These are phyloP conservation scores for Populus trichocarpa DNA, from an alignment of 441 rosid genomes.

Conservation along the genomic window DNA sequence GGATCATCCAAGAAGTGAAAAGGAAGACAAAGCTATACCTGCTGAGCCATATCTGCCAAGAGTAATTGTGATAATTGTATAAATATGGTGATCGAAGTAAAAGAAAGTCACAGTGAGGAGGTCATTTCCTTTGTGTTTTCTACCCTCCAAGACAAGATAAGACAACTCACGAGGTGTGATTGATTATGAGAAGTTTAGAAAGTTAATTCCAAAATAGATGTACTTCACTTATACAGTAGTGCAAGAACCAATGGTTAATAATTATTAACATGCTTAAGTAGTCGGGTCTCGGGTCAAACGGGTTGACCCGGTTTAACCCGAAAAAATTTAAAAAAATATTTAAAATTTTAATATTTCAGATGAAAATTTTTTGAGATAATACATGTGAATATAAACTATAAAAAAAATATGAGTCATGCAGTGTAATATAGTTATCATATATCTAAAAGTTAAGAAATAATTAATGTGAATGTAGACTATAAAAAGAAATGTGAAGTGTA, in stretches of 20 bases:
- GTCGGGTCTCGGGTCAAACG: rapidly evolving
- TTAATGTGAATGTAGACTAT: rapidly evolving
- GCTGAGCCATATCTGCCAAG: conserved; percentile 37
- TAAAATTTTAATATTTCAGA: too few species aligned
- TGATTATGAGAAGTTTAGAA: conserved; percentile 1
- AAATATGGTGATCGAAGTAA: conserved; percentile 14
- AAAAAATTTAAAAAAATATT: too few species aligned
- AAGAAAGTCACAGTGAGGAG: conserved; percentile 7
- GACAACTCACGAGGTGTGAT: not conserved
- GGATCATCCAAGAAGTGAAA: conserved; percentile 13
- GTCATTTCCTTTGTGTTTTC: conserved; percentile 18
- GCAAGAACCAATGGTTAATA: not conserved
- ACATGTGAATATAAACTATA: too few species aligned
- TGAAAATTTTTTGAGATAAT: rapidly evolving
- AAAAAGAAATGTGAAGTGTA: too few species aligned
- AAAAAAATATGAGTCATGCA: too few species aligned
- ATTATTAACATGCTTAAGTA: too few species aligned
- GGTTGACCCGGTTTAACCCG: too few species aligned
- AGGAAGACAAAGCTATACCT: conserved; percentile 33
- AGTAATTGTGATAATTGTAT: conserved; percentile 1
- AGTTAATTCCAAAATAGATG: conserved; percentile 2
- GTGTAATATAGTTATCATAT: too few species aligned
- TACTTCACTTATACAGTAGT: conserved; percentile 2
- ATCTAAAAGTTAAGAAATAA: too few species aligned
- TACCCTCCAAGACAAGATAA: conserved; percentile 16